phyloP scores from a whole-genome alignment of 23 red algal genomes.

The Gracilaria domingensis region DNA sequence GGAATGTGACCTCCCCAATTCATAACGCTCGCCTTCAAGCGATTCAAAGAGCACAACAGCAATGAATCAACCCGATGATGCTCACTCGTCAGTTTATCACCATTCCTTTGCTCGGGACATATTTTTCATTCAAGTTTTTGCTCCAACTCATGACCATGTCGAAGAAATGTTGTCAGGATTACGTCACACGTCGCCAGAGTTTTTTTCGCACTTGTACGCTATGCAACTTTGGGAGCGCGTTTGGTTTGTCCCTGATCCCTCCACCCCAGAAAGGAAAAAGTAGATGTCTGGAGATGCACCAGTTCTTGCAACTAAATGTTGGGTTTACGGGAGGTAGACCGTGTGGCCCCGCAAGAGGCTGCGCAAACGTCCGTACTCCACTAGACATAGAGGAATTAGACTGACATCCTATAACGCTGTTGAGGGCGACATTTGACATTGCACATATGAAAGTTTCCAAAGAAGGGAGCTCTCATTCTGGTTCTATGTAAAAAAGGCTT shows the following conservation, averaged over 20 bases:
- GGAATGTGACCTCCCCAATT: conserved; percentile 53
- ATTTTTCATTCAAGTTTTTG: background rate
- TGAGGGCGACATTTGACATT: background rate
- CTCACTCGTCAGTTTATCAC: background rate
- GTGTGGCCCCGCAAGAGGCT: no score
- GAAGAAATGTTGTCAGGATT: background rate
- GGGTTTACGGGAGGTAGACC: no score
- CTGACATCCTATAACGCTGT: background rate
- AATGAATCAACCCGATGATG: background rate
- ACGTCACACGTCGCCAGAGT: background rate
- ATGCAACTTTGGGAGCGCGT: background rate
- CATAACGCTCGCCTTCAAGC: conserved; percentile 58
- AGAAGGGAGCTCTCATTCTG: background rate
- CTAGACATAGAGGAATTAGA: no score
- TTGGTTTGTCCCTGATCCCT: background rate
- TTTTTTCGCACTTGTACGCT: no score
- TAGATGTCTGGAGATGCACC: background rate
- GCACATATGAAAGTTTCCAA: background rate
- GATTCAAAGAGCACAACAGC: conserved; percentile 54
- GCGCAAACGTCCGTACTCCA: no score
- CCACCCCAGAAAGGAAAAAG: no score
- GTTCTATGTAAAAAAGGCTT: background rate
- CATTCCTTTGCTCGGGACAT: background rate
- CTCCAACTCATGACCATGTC: background rate
- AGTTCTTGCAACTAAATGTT: background rate